Evolutionary conservation across 192 early-diverging fungal genomes (phyloP), one percentile per base, ranked within the genome.

Genomic region (Phycomyces blakesleeanus): DNA sequence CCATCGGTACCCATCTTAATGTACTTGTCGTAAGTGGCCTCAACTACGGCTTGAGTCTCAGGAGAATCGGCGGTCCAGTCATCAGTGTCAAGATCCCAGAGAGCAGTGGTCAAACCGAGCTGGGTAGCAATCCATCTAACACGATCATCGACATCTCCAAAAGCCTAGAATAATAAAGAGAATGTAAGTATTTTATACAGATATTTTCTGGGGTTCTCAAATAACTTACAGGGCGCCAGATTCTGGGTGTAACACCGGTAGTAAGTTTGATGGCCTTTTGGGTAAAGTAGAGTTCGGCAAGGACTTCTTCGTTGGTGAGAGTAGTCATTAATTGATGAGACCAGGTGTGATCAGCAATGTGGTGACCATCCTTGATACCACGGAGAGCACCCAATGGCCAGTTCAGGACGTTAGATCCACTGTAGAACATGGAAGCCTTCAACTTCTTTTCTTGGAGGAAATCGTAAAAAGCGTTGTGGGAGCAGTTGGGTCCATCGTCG

Each of bases 341-440:
- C 85, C 85, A 87, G n/a, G 86, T 87, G 55, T 87, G 86, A 42
- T 81, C 67, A 39, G 67, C 77, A 55, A 88, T 74, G 40, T 86
- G 80, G 61, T 88, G 86, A 25, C 86, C 86, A 53, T 72, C 79
- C 8, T 49, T 55, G 12, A 69, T 59, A 66, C 69, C 73, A 51
- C 76, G 76, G 29, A 64, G 52, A 38, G 66, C 60, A 37, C 63
- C 68, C 52, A 68, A 68, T 18, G 74, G 74, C 61, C 67, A 78
- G 57, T 78, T 66, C 15, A 69, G 51, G 22, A 66, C 67, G 63
- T 70, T 69, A 59, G 77, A 67, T 66, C 77, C 64, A 64, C 71
- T 65, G 61, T 67, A 73, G 67, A 77, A 74, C 73, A 75, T 66
- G 59, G 62, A 57, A 21, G 71, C 71, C 61, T 68, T 68, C 27